Evolutionary conservation across 1,284 basidiomycete species (phyloP).

Genomic region (Cryptococcus sp.): DNA sequence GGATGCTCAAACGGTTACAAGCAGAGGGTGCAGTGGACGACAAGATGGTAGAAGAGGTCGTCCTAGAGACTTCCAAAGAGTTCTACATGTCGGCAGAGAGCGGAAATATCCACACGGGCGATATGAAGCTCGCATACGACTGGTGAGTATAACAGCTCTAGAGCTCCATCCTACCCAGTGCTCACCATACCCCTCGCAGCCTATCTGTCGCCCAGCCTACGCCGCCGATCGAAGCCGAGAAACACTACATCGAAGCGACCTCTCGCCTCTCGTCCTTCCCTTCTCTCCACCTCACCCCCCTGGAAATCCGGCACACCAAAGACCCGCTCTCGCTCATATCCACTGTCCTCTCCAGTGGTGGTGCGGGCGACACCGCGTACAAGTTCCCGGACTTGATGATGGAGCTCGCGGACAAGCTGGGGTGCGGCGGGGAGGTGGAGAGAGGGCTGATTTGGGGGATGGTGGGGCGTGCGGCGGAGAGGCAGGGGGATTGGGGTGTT

Average conservation of each 20-base stretch:
- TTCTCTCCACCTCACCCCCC: conserved; percentile 74
- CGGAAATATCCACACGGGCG: conserved; percentile 84
- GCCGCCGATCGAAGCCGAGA: conserved; percentile 63
- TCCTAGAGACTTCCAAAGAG: conserved; percentile 73
- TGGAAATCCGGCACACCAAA: conserved; percentile 83
- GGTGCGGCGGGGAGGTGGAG: conserved; percentile 68
- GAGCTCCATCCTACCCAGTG: no score
- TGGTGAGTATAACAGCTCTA: conserved; percentile 65
- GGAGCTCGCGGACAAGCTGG: conserved; percentile 81
- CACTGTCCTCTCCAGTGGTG: conserved; percentile 68
- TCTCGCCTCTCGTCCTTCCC: conserved; percentile 62
- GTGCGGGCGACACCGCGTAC: conserved; percentile 72
- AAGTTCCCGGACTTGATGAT: conserved; percentile 84
- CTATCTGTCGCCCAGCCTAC: conserved; percentile 68
- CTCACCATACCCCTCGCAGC: conserved; percentile 53
- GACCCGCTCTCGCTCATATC: conserved; percentile 75
- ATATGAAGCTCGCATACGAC: conserved; percentile 93
- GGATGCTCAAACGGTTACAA: conserved; percentile 59
- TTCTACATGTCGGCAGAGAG: conserved; percentile 89
- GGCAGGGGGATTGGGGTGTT: conserved; percentile 68
- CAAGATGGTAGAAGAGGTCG: conserved; percentile 66
- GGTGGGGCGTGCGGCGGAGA: conserved; percentile 78
- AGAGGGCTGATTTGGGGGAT: conserved; percentile 79
- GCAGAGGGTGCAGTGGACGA: conserved; percentile 57
- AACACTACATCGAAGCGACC: conserved; percentile 92